phyloP scores from a whole-genome alignment of 2,329 filamentous ascomycete species.

The Tricladium varicosporioides region DNA sequence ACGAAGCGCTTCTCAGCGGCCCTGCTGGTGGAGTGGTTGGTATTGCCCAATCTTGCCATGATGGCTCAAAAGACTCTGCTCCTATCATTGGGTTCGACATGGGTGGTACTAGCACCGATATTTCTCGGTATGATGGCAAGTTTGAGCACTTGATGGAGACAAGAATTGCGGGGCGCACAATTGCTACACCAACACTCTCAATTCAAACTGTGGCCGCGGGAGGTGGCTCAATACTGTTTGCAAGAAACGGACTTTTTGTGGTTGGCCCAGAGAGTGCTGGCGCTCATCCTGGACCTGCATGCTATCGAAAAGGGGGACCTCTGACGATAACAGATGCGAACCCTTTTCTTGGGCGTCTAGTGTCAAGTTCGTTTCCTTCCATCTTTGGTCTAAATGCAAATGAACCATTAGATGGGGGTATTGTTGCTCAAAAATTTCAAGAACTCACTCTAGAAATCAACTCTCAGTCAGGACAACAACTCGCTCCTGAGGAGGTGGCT shows the following conservation, averaged over 20 bases:
- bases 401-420: conserved; percentile 70
- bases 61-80: conserved; percentile 68
- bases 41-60: conserved; percentile 88
- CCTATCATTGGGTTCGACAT: conserved; percentile 96
- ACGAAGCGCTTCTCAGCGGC: conserved; percentile 81
- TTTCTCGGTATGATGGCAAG: conserved; percentile 81
- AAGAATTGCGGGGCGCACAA: conserved; percentile 89
- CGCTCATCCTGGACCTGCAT: conserved; percentile 85
- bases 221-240: conserved; percentile 81
- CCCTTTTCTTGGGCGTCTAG: conserved; percentile 75
- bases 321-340: conserved; percentile 94
- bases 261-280: conserved; percentile 88
- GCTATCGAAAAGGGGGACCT: conserved; percentile 86
- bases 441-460: conserved; percentile 77
- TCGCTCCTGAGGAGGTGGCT: conserved; percentile 59
- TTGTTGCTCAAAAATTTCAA: conserved; percentile 70
- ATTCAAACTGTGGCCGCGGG: conserved; percentile 95
- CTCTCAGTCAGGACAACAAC: conserved; percentile 59
- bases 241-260: conserved; percentile 84
- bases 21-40: conserved; percentile 93
- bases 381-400: conserved; percentile 91
- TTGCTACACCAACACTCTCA: conserved; percentile 87
- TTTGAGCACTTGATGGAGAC: conserved; percentile 96
- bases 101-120: conserved; percentile 91
- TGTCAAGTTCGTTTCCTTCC: conserved; percentile 91